Evolutionary conservation across 257 asterid species (phyloP).

Genomic region (Solanum neorickii): DNA sequence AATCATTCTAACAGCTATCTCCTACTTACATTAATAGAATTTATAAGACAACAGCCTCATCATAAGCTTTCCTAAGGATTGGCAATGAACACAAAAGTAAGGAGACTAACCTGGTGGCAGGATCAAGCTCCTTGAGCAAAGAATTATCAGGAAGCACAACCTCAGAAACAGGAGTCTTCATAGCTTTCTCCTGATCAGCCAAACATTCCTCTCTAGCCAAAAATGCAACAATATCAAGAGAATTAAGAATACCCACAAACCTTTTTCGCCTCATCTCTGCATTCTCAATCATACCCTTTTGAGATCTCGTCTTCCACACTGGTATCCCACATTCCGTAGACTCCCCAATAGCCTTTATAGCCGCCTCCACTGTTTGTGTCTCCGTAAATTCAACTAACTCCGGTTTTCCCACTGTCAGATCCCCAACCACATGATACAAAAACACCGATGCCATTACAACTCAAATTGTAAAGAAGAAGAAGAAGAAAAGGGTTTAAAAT

Average conservation of each 20-base stretch:
- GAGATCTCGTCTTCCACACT: constrained; percentile 79
- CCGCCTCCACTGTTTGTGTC: constrained; percentile 77
- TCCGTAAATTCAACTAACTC: constrained; percentile 78
- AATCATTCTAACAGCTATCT: neutral
- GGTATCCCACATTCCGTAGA: constrained; percentile 87
- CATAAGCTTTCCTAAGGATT: neutral
- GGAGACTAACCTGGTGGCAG: constrained; percentile 68
- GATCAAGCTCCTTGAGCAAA: constrained; percentile 79
- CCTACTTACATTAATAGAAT: neutral
- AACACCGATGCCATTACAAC: constrained; percentile 72
- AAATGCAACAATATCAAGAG: constrained; percentile 78
- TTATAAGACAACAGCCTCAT: neutral
- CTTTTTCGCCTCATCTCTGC: constrained; percentile 71
- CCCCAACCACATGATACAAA: constrained; percentile 92
- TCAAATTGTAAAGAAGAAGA: neutral
- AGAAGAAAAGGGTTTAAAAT: neutral
- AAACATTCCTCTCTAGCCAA: constrained; percentile 60
- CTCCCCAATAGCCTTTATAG: constrained; percentile 73
- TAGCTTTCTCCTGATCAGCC: constrained; percentile 65
- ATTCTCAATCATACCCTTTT: constrained; percentile 42
- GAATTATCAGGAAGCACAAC: constrained; percentile 53
- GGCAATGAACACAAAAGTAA: neutral
- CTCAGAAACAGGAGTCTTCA: constrained; percentile 77
- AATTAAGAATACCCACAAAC: constrained; percentile 79
- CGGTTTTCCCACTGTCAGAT: constrained; percentile 98